phyloP scores from a whole-genome alignment of 2,329 filamentous ascomycete species.

The Cytospora schulzeri region DNA sequence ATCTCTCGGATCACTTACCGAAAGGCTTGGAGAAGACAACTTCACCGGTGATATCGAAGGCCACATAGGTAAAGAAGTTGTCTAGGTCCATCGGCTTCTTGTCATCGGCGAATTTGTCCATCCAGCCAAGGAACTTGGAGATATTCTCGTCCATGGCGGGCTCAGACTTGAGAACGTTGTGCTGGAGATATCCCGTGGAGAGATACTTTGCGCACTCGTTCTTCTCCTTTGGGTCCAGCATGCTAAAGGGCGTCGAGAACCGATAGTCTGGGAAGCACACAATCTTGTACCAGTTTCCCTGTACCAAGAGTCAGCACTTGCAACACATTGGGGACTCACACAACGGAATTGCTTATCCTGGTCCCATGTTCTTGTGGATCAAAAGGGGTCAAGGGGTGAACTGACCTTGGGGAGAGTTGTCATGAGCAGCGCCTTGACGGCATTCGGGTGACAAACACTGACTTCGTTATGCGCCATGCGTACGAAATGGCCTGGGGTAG shows the following conservation, averaged over 20 bases:
- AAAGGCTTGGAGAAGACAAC: constrained; percentile 37
- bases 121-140: constrained; percentile 28
- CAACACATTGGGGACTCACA: neutral
- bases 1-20: neutral
- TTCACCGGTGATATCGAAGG: constrained; percentile 40
- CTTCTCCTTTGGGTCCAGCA: constrained; percentile 39
- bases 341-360: neutral
- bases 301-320: neutral
- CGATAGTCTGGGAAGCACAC: constrained; percentile 43
- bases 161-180: constrained; percentile 34
- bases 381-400: neutral
- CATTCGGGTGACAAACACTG: constrained; percentile 46
- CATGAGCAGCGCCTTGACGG: constrained; percentile 41
- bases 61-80: constrained; percentile 33
- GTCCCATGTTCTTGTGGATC: neutral
- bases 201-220: constrained; percentile 38
- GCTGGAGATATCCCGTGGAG: constrained; percentile 37
- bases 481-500: constrained; percentile 41
- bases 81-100: constrained; percentile 30
- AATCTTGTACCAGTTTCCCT: constrained; percentile 38
- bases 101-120: constrained; percentile 27
- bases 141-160: constrained; percentile 27
- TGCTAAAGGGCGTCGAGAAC: constrained; percentile 45
- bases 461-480: constrained; percentile 48
- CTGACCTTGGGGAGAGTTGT: constrained; percentile 40